Evolutionary conservation across 331 rosid genomes (phyloP).

Genomic region (Erythrophleum ivorense): DNA sequence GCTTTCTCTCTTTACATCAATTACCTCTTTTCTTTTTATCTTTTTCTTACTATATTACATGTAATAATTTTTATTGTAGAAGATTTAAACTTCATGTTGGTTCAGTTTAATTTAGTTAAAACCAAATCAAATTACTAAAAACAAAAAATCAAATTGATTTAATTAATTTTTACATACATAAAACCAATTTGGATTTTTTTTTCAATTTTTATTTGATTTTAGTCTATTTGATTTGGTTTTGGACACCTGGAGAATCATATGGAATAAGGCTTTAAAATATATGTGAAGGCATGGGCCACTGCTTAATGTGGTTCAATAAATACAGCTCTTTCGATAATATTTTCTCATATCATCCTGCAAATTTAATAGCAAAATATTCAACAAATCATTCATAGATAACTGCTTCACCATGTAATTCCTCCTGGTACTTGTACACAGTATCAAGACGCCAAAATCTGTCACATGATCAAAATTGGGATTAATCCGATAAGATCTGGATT

Average conservation of each 20-base stretch:
- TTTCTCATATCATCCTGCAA: background rate
- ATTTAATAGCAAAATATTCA: background rate
- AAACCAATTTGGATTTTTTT: too few species aligned
- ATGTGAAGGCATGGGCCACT: background rate
- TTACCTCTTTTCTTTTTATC: too few species aligned
- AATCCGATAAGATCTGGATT: constrained; percentile 25
- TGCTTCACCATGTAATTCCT: background rate
- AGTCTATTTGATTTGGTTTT: too few species aligned
- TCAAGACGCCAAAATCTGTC: constrained; percentile 13
- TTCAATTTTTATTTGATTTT: too few species aligned
- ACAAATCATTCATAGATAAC: background rate
- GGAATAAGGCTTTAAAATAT: background rate
- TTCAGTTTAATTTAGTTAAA: too few species aligned
- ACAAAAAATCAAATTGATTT: too few species aligned
- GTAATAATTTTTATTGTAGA: too few species aligned
- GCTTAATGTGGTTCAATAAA: background rate
- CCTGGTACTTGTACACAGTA: background rate
- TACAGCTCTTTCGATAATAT: background rate
- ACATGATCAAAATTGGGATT: constrained; percentile 9
- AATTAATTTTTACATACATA: too few species aligned
- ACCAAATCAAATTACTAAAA: too few species aligned
- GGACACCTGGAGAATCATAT: background rate
- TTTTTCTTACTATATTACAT: too few species aligned
- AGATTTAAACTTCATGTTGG: too few species aligned
- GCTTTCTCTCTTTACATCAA: too few species aligned